Percentiles rank a stretch among this genome's conserved stretches.
Evolutionary conservation across 768 basidiomycete species (phyloP).

Genomic region (Daedaleopsis nitida): DNA sequence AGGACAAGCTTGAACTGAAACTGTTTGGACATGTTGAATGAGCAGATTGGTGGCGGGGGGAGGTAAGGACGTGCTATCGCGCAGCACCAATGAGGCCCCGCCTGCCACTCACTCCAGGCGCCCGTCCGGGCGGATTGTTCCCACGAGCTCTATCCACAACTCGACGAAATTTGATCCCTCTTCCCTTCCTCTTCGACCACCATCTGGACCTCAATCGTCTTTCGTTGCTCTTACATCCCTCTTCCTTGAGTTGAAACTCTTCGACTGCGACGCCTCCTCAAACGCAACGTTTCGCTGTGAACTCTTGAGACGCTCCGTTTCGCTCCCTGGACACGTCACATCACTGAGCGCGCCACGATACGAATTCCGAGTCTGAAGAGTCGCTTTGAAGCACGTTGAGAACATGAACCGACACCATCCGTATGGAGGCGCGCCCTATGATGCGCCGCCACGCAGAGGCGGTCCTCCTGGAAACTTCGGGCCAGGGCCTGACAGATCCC

Average conservation of each 20-base stretch:
- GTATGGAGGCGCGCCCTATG: constrained; percentile 70
- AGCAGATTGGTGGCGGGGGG: constrained; percentile 29
- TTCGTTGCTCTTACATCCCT: constrained; percentile 5
- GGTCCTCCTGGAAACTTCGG: constrained; percentile 68
- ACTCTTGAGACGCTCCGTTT: background rate
- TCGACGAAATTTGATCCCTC: constrained; percentile 15
- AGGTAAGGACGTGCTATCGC: constrained; percentile 24
- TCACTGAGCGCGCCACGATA: constrained; percentile 24
- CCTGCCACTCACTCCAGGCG: constrained; percentile 2
- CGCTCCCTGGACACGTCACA: constrained; percentile 20
- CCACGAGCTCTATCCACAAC: constrained; percentile 10
- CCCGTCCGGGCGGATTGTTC: constrained; percentile 4
- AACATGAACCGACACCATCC: constrained; percentile 91
- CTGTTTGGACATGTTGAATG: constrained; percentile 80
- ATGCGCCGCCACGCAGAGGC: constrained; percentile 59
- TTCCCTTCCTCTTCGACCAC: constrained; percentile 5
- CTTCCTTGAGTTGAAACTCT: constrained; percentile 19
- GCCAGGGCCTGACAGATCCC: constrained; percentile 60
- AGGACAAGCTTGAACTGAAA: constrained; percentile 96
- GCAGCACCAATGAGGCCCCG: constrained; percentile 10
- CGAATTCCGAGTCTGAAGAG: constrained; percentile 16
- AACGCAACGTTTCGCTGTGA: background rate
- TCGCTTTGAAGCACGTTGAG: constrained; percentile 27
- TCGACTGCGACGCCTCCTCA: constrained; percentile 6
- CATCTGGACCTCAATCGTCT: constrained; percentile 5